Conservation (phyloP, 257 asterid genomes). For the Echium plantagineum region DNA sequence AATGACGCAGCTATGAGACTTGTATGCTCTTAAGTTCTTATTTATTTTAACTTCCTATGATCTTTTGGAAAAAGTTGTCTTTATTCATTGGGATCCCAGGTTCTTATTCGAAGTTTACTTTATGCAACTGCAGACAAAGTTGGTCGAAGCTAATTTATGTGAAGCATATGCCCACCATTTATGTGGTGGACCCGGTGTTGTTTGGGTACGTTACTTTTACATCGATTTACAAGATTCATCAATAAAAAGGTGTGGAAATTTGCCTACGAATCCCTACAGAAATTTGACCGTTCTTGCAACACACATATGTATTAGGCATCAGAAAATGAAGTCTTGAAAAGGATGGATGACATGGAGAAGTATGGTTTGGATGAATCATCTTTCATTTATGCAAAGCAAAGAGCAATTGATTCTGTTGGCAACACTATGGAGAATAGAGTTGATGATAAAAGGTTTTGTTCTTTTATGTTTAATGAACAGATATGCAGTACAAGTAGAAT, state of each 20-base stretch:
- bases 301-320: conserved; percentile 31
- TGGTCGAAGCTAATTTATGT: conserved; percentile 50
- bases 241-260: background rate
- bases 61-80: background rate
- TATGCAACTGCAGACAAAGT: conserved; percentile 54
- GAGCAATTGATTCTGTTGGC: conserved; percentile 37
- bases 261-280: background rate
- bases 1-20: conserved; percentile 46
- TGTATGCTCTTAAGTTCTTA: conserved; percentile 25
- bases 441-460: conserved; percentile 40
- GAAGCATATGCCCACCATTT: conserved; percentile 50
- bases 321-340: conserved; percentile 43
- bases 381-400: conserved; percentile 44
- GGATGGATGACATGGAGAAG: conserved; percentile 27
- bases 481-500: conserved; percentile 4
- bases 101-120: conserved; percentile 14
- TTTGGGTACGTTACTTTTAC: conserved; percentile 52
- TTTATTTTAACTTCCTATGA: conserved; percentile 6
- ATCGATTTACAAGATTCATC: background rate
- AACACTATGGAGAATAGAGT: conserved; percentile 46
- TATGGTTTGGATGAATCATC: conserved; percentile 32
- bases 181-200: conserved; percentile 59
- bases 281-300: background rate
- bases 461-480: conserved; percentile 5
- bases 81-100: conserved; percentile 4